Evolutionary conservation across 768 basidiomycete species (phyloP), one percentile per base, ranked within the genome.

Genomic region (Xanthoconium stramineum): DNA sequence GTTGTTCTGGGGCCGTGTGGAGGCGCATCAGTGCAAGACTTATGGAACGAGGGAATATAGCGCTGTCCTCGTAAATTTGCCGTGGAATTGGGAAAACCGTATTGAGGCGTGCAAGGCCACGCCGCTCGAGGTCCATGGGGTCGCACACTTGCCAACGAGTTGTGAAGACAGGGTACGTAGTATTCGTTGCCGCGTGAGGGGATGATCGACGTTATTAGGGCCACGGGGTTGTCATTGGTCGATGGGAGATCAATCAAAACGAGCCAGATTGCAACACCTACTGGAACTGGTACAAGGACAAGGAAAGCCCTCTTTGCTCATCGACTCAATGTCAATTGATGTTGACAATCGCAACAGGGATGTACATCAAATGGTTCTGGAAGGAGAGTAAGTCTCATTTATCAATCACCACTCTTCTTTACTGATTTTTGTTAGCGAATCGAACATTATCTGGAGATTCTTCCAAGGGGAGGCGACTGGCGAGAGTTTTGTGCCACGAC

Each of bases 401-500:
- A 29, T 29, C 13, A 40, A 30, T n/a, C 15, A 7, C 15, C 6
- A 10, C 20, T 56, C 6, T 24, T 1, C n/a, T 44, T 40, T 19
- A 53, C n/a, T 2, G 2, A 53, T n/a, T 11, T n/a, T 6, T 20
- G 6, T 24, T 35, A 74, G 73, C 69, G 60, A 28, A 68, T 72
- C 19, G 66, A 71, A 29, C 67, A 72, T 10, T 65, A 58, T 49
- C 50, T 74, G 10, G 62, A 66, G 20, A 65, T 66, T 15, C 57
- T 74, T 14, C 72, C 66, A 4, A 12, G 14, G 11, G 64, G 60
- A 19, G 60, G 63, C 5, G 65, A 72, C 32, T 72, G 70, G 72
- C 57, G 59, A 33, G 66, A 66, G 14, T 72, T 75, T 42, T 74
- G 71, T 32, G 71, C 71, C 5, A 70, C 73, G 3, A 74, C 72